These are phyloP conservation scores for Eutrema heterophyllum DNA, from an alignment of 345 rosid genomes.

Conservation along the genomic window DNA sequence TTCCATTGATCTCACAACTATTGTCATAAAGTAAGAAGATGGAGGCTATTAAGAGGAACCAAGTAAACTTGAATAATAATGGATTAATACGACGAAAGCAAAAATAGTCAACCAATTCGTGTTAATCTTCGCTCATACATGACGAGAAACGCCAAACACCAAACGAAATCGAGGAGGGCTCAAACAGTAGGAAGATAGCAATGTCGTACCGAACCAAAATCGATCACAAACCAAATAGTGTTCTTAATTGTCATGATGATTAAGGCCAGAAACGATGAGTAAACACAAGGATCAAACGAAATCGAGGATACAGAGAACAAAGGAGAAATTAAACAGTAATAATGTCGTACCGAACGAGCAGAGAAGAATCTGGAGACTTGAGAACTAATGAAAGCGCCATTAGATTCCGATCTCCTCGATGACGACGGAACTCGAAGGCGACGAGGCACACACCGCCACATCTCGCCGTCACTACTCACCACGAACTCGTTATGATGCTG, in stretches of 20 bases:
- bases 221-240: not conserved
- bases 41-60: not conserved
- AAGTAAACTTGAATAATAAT: not conserved
- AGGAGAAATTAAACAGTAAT: too few relatives aligned
- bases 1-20: not conserved
- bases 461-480: conserved; percentile 27
- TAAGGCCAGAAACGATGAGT: not conserved
- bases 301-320: not conserved
- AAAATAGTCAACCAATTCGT: not conserved
- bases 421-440: conserved; percentile 53
- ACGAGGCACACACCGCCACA: conserved; percentile 97
- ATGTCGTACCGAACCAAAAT: too few relatives aligned
- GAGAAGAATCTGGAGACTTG: conserved; percentile 67
- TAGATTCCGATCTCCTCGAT: conserved; percentile 36
- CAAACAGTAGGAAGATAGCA: too few relatives aligned
- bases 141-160: not conserved
- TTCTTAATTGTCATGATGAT: not conserved
- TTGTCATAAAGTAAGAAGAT: not conserved
- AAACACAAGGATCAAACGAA: not conserved
- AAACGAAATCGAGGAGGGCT: not conserved
- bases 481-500: not conserved
- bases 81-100: not conserved
- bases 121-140: not conserved
- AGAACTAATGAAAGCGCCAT: conserved; percentile 40
- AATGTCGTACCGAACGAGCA: conserved; percentile 43